Conservation (phyloP, 805 yeast genomes). For the Debaryomyces tyrocola region DNA sequence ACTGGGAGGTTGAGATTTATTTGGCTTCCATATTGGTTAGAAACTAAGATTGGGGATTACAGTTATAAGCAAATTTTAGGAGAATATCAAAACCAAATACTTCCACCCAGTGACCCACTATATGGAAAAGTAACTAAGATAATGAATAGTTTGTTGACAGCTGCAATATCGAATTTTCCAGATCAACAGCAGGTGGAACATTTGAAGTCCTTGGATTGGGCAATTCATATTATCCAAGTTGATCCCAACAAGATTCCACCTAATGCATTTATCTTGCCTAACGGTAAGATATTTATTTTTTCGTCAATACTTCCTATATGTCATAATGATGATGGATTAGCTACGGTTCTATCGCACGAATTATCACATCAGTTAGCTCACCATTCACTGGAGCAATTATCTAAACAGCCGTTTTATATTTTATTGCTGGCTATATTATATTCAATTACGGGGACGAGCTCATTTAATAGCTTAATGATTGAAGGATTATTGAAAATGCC, state of each 20-base stretch:
- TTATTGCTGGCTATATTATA: constrained; percentile 53
- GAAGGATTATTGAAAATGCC: constrained; percentile 70
- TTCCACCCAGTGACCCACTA: constrained; percentile 65
- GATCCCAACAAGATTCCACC: constrained; percentile 76
- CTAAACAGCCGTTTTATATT: constrained; percentile 72
- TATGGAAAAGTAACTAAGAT: constrained; percentile 56
- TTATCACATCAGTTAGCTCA: constrained; percentile 92
- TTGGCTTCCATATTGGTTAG: constrained; percentile 68
- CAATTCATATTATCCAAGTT: constrained; percentile 65
- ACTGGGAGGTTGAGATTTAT: constrained; percentile 72
- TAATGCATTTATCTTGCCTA: constrained; percentile 94
- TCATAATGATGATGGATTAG: constrained; percentile 82
- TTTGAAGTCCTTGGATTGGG: constrained; percentile 60
- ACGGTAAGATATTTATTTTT: constrained; percentile 92
- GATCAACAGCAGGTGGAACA: constrained; percentile 36
- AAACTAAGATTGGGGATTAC: constrained; percentile 58
- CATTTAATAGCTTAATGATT: constrained; percentile 52
- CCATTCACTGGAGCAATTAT: constrained; percentile 82
- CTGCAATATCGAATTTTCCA: constrained; percentile 44
- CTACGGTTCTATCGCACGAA: constrained; percentile 94
- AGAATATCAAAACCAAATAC: constrained; percentile 51
- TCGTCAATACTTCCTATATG: constrained; percentile 77
- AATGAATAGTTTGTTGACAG: constrained; percentile 62
- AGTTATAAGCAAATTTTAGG: constrained; percentile 60
- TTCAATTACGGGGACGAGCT: constrained; percentile 58